Conservation (phyloP, 306 rosid species). For the Trifolium pratense region DNA sequence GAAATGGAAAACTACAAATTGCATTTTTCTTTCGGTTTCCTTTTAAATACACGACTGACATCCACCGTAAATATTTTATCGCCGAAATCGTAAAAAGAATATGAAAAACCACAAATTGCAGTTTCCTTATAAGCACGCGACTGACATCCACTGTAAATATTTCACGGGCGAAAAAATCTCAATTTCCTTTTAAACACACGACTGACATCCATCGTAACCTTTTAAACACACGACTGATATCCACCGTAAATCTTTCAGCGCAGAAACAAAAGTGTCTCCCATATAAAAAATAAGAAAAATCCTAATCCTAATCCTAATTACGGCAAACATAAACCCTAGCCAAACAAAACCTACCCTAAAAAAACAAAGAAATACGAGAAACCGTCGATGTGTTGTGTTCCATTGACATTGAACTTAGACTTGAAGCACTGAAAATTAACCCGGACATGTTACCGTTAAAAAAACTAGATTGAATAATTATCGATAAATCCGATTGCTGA, state of each 20-base stretch:
- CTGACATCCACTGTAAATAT: too few relatives aligned
- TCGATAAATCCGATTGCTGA: conserved; percentile 68
- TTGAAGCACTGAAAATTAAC: conserved; percentile 58
- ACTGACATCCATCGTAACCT: too few relatives aligned
- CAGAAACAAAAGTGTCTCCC: neutral
- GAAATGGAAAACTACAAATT: too few relatives aligned
- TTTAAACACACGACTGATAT: too few relatives aligned
- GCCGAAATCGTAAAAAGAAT: too few relatives aligned
- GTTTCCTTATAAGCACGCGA: too few relatives aligned
- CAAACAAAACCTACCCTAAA: neutral
- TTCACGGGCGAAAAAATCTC: too few relatives aligned
- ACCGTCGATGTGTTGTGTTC: conserved; percentile 1
- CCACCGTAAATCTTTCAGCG: neutral
- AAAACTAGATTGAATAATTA: conserved; percentile 65
- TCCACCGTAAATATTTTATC: too few relatives aligned
- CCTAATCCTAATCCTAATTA: neutral
- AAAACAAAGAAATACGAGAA: neutral
- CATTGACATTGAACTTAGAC: conserved; percentile 39
- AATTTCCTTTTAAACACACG: too few relatives aligned
- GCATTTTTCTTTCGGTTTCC: too few relatives aligned
- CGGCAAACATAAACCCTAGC: neutral
- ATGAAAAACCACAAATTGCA: too few relatives aligned
- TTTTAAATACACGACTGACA: too few relatives aligned
- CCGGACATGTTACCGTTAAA: conserved; percentile 71
- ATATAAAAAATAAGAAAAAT: neutral